Conservation (phyloP, 1,284 basidiomycete species). For the Sanghuangporus sanghuang region DNA sequence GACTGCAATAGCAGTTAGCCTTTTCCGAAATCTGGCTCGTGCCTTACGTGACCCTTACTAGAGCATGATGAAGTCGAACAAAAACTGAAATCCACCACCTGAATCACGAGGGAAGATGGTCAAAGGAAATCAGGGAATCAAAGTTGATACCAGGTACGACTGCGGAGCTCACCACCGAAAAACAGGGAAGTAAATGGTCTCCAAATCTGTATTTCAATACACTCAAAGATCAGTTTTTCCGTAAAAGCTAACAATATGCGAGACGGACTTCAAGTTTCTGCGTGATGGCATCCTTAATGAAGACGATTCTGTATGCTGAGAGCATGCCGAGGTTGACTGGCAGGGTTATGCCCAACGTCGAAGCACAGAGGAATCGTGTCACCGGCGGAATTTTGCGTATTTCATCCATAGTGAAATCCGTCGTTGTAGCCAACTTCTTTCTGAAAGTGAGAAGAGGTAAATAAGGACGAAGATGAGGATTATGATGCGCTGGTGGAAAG, state of each 20-base stretch:
- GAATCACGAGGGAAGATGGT: neutral
- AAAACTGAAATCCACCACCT: slow-evolving; percentile 55
- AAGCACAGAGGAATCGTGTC: slow-evolving; percentile 66
- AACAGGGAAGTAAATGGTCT: slow-evolving; percentile 76
- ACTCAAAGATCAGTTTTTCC: neutral
- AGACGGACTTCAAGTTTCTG: slow-evolving; percentile 47
- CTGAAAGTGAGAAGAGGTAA: neutral
- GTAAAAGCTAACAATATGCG: neutral
- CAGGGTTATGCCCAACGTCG: slow-evolving; percentile 57
- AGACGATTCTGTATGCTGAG: slow-evolving; percentile 51
- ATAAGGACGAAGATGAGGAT: neutral
- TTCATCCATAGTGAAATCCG: slow-evolving; percentile 37
- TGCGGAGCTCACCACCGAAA: slow-evolving; percentile 51
- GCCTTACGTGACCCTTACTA: slow-evolving; percentile 46
- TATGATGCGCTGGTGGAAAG: neutral
- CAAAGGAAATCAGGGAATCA: neutral
- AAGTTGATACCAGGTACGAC: neutral
- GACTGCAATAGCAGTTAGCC: slow-evolving; percentile 35
- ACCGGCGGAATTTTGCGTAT: slow-evolving; percentile 82
- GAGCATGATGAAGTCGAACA: slow-evolving; percentile 75
- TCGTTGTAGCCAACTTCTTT: neutral
- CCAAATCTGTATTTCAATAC: slow-evolving; percentile 53
- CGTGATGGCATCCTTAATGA: slow-evolving; percentile 44
- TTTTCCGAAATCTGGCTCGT: neutral
- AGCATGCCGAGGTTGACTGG: slow-evolving; percentile 58